Percentiles rank a stretch among this genome's conserved stretches.
These are phyloP conservation scores for Petrea volubilis DNA, from an alignment of 257 asterid genomes.

Conservation along the genomic window DNA sequence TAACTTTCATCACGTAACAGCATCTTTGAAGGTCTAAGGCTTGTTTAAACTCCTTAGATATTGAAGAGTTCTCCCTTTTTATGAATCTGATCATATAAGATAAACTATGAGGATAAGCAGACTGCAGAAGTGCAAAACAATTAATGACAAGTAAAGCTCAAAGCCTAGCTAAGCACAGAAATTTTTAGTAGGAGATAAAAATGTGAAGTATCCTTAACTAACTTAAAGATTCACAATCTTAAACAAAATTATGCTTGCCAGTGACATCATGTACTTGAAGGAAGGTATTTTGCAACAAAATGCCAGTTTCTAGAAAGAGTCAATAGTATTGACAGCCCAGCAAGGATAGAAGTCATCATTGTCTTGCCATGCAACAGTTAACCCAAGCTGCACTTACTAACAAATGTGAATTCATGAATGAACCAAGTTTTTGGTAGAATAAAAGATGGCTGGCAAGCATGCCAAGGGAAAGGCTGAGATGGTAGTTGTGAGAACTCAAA, in stretches of 20 bases:
- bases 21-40: slow-evolving; percentile 13
- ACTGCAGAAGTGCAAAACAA: slow-evolving; percentile 3
- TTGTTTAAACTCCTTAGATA: slow-evolving; percentile 15
- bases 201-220: not conserved
- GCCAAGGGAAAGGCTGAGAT: not conserved
- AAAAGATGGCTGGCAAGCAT: not conserved
- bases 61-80: slow-evolving; percentile 3
- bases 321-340: not conserved
- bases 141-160: slow-evolving; percentile 3
- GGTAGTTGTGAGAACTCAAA: not conserved
- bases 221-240: not conserved
- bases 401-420: not conserved
- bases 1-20: slow-evolving; percentile 5
- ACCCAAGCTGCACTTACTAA: not conserved
- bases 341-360: not conserved
- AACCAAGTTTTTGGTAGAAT: not conserved
- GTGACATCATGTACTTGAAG: not conserved
- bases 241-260: not conserved
- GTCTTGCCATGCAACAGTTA: not conserved
- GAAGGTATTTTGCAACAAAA: not conserved
- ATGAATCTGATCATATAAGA: slow-evolving; percentile 31
- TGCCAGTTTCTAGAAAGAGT: slow-evolving; percentile 2
- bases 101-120: slow-evolving; percentile 18
- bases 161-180: not conserved
- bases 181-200: not conserved